phyloP scores from a whole-genome alignment of 805 yeast genomes.

The Candida dajiaensis region DNA sequence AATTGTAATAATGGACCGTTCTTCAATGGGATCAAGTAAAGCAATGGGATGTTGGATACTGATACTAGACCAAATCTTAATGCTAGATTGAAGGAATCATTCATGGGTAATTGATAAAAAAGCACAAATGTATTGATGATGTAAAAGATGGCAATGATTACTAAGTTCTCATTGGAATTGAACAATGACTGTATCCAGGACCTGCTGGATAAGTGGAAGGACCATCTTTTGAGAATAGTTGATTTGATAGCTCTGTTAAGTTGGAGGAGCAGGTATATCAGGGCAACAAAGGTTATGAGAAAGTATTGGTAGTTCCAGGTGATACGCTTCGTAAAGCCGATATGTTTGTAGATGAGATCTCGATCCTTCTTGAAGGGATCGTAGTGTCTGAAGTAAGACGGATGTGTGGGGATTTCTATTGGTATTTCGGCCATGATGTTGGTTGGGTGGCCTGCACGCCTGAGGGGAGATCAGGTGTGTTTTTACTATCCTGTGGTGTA shows the following conservation, averaged over 20 bases:
- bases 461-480: not conserved
- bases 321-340: conserved; percentile 16
- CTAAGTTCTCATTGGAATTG: conserved; percentile 2
- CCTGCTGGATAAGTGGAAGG: not conserved
- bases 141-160: conserved; percentile 9
- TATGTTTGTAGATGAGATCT: conserved; percentile 16
- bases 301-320: conserved; percentile 19
- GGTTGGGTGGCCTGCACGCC: not conserved
- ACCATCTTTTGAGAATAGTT: not conserved
- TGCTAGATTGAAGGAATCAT: conserved; percentile 21
- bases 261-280: not conserved
- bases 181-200: not conserved
- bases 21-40: conserved; percentile 23
- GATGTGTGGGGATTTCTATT: not conserved
- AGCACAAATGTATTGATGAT: conserved; percentile 11
- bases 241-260: not conserved
- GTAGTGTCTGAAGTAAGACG: conserved; percentile 10
- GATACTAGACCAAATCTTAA: conserved; percentile 22
- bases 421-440: not conserved
- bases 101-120: conserved; percentile 14
- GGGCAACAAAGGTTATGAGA: conserved; percentile 2
- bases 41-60: conserved; percentile 21
- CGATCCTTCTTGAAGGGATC: conserved; percentile 19
- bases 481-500: no score
- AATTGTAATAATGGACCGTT: conserved; percentile 19